Evolutionary conservation across 2,329 filamentous ascomycete genomes (phyloP).

Genomic region (Scedosporium minutisporum): DNA sequence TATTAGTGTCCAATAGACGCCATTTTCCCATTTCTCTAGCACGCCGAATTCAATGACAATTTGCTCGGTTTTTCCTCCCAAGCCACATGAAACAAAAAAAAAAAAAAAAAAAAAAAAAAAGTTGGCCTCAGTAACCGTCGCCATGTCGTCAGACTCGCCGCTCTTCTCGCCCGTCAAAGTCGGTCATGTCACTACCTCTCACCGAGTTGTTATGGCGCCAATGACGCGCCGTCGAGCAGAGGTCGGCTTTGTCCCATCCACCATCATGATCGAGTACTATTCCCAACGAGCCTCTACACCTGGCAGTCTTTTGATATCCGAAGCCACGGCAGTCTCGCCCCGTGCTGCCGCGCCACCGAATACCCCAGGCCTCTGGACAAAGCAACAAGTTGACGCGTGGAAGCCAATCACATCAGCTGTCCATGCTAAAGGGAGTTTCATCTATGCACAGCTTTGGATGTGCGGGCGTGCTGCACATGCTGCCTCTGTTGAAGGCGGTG

Average conservation of each 20-base stretch:
- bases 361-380: conserved; percentile 48
- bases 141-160: background rate
- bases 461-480: conserved; percentile 46
- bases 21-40: too few species aligned
- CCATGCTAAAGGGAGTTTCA: conserved; percentile 50
- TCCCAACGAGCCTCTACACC: conserved; percentile 29
- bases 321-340: conserved; percentile 33
- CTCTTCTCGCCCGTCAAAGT: conserved; percentile 35
- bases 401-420: conserved; percentile 50
- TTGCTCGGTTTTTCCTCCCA: too few species aligned
- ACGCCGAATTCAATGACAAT: too few species aligned
- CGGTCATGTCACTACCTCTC: conserved; percentile 27
- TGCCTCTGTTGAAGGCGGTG: background rate
- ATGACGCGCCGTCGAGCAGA: conserved; percentile 44
- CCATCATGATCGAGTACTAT: conserved; percentile 29
- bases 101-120: too few species aligned
- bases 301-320: conserved; percentile 32
- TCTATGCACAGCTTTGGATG: conserved; percentile 58
- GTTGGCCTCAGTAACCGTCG: too few species aligned
- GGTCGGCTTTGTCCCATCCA: conserved; percentile 21
- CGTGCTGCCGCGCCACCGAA: conserved; percentile 25
- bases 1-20: too few species aligned
- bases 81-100: too few species aligned
- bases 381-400: conserved; percentile 51
- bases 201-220: conserved; percentile 45